Conservation (phyloP, 2,329 filamentous ascomycete genomes). For the Elsinoe fawcettii region DNA sequence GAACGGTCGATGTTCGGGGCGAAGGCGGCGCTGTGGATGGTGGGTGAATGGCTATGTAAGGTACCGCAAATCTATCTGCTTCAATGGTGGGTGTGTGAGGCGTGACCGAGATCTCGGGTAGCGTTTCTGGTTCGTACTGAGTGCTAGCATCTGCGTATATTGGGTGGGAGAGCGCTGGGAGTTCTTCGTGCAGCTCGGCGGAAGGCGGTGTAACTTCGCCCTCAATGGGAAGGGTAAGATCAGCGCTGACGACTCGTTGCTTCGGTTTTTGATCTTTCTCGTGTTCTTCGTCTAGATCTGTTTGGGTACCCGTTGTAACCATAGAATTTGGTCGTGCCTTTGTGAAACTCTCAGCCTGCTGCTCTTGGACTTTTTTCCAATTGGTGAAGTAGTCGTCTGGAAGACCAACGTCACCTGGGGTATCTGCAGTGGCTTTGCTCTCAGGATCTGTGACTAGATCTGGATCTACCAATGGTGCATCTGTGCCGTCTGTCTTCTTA, state of each 20-base stretch:
- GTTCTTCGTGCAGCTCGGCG: background rate
- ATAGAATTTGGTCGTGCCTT: background rate
- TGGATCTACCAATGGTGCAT: background rate
- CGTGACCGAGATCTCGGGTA: background rate
- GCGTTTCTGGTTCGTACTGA: background rate
- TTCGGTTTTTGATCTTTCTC: background rate
- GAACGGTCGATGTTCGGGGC: constrained; percentile 60
- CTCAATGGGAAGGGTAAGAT: background rate
- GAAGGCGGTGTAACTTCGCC: background rate
- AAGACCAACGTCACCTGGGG: background rate
- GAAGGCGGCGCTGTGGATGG: constrained; percentile 77
- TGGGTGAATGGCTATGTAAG: constrained; percentile 85
- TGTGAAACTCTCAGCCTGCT: background rate
- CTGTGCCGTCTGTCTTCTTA: background rate
- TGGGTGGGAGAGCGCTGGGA: background rate
- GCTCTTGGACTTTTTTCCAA: constrained; percentile 3
- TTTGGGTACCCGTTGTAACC: background rate
- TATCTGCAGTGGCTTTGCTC: background rate
- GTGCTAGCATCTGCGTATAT: constrained; percentile 3
- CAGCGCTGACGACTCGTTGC: background rate
- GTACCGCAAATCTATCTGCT: constrained; percentile 32
- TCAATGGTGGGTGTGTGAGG: constrained; percentile 6
- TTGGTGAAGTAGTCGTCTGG: constrained; percentile 2
- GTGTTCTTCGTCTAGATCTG: background rate
- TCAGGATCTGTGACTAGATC: background rate